Evolutionary conservation across 148 eudicot species (phyloP).

Genomic region (Gaultheria prostrata): DNA sequence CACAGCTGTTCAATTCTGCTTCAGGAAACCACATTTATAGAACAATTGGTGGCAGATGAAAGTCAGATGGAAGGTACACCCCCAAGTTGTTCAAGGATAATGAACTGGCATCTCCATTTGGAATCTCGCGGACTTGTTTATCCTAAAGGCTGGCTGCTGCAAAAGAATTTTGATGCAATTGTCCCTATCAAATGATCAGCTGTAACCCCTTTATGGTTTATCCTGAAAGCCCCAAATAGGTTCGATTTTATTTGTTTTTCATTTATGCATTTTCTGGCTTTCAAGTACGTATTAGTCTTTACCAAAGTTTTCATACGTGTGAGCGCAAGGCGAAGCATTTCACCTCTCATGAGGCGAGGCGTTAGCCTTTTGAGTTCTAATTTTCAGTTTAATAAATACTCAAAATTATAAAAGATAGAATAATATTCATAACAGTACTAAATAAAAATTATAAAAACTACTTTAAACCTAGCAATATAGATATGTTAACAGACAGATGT

Average conservation of each 20-base stretch:
- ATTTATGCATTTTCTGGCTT: not conserved
- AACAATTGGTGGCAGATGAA: slow-evolving; percentile 91
- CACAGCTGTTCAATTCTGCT: slow-evolving; percentile 6
- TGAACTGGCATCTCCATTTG: slow-evolving; percentile 98
- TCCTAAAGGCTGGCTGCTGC: slow-evolving; percentile 80
- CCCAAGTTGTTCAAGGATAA: slow-evolving; percentile 55
- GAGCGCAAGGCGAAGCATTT: no score
- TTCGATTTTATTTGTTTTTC: not conserved
- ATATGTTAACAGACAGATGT: no score
- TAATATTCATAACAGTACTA: no score
- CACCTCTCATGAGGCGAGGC: no score
- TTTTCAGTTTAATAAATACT: no score
- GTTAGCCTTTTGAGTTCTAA: no score
- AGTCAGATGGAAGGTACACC: slow-evolving; percentile 86
- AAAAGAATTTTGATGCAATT: slow-evolving; percentile 57
- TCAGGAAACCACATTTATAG: slow-evolving; percentile 94
- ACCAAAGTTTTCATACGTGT: no score
- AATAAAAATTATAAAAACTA: no score
- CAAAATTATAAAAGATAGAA: no score
- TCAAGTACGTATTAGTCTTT: slow-evolving; percentile 1
- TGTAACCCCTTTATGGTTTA: not conserved
- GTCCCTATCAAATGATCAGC: slow-evolving; percentile 37
- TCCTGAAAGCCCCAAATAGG: slow-evolving; percentile 10
- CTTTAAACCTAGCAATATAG: no score
- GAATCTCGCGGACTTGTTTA: slow-evolving; percentile 59